Percentiles rank a stretch among this genome's conserved stretches.
These are phyloP conservation scores for Lophiostoma macrostomum DNA, from an alignment of 495 filamentous ascomycete species.

Conservation along the genomic window DNA sequence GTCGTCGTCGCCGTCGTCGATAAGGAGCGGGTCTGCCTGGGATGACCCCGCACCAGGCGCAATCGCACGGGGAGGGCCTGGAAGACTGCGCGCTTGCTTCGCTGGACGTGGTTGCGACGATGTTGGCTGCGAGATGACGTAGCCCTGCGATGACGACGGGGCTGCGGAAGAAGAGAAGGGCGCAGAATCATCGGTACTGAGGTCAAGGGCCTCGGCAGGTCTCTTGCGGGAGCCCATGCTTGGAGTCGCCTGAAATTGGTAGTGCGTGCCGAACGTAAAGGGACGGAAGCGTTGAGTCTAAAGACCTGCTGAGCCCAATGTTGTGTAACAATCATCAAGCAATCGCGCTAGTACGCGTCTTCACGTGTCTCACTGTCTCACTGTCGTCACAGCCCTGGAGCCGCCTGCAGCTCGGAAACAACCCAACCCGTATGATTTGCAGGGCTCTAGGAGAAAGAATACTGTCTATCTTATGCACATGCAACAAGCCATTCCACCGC, in stretches of 20 bases:
- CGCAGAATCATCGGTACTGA: not conserved
- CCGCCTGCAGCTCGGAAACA: too few species aligned
- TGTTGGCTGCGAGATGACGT: conserved; percentile 1
- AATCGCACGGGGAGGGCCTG: not conserved
- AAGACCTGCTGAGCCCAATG: too few species aligned
- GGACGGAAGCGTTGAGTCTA: too few species aligned
- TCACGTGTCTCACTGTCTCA: too few species aligned
- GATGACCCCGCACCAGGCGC: conserved; percentile 28
- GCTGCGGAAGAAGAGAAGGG: conserved; percentile 6
- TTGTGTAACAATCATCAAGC: too few species aligned
- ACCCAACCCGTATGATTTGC: too few species aligned
- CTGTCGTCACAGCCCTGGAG: too few species aligned
- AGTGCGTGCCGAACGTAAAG: too few species aligned
- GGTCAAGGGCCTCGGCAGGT: not conserved
- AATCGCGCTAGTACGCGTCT: too few species aligned
- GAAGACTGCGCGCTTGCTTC: conserved; percentile 15
- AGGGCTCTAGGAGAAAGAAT: too few species aligned
- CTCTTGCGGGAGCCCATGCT: conserved; percentile 17
- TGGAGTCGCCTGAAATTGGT: too few species aligned
- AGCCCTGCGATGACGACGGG: conserved; percentile 14
- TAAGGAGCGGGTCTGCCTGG: conserved; percentile 12
- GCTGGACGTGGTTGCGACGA: conserved; percentile 14
- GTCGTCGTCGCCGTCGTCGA: conserved; percentile 28
- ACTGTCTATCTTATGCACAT: not conserved
- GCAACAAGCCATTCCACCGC: conserved; percentile 11